Evolutionary conservation across 2,329 filamentous ascomycete species (phyloP).

Genomic region (Colletotrichum magnum): DNA sequence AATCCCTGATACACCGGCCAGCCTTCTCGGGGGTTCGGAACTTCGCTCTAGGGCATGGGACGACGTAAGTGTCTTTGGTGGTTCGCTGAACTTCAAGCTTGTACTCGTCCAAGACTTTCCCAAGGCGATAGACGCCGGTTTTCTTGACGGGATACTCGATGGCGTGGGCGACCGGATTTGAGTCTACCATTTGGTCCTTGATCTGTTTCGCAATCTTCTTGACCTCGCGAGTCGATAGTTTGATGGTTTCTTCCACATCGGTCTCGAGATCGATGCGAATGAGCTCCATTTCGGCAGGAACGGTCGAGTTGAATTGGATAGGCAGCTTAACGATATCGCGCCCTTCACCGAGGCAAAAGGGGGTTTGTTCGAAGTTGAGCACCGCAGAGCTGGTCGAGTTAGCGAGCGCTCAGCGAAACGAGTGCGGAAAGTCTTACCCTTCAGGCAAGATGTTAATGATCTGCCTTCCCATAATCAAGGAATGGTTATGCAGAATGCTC

Average conservation of each 20-base stretch:
- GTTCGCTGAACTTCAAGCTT: conserved; percentile 90
- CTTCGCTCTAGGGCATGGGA: conserved; percentile 84
- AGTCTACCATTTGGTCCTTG: conserved; percentile 76
- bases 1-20: conserved; percentile 86
- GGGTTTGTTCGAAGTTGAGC: conserved; percentile 84
- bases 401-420: neutral
- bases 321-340: conserved; percentile 77
- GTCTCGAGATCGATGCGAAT: conserved; percentile 88
- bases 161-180: conserved; percentile 71
- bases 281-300: conserved; percentile 90
- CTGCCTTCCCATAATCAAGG: conserved; percentile 94
- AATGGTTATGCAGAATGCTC: conserved; percentile 90
- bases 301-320: conserved; percentile 93
- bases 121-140: conserved; percentile 87
- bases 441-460: conserved; percentile 98
- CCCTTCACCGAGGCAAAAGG: conserved; percentile 83
- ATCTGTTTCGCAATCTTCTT: conserved; percentile 80
- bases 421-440: conserved; percentile 67
- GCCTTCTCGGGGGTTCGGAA: conserved; percentile 74
- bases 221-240: conserved; percentile 80
- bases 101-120: conserved; percentile 90
- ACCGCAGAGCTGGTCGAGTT: conserved; percentile 76
- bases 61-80: conserved; percentile 84
- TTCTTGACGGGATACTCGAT: conserved; percentile 85
- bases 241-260: conserved; percentile 83